These are phyloP conservation scores for Pythium utonaiense DNA, from an alignment of 352 stramenopile genomes.

Conservation along the genomic window DNA sequence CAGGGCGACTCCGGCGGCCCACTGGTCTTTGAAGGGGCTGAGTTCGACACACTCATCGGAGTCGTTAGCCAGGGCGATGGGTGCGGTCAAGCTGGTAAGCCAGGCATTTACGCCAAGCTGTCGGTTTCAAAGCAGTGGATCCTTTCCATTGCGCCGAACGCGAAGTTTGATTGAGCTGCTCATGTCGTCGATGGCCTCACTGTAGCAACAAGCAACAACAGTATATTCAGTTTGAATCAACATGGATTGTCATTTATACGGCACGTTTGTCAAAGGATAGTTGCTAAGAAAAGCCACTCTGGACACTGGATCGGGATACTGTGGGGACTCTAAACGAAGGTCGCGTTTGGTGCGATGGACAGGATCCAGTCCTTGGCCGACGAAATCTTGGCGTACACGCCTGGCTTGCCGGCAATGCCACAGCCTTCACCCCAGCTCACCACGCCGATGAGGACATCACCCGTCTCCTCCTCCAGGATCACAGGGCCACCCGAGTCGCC, in stretches of 20 bases:
- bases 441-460: conserved; percentile 45
- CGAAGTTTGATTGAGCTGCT: background rate
- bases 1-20: conserved; percentile 59
- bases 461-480: conserved; percentile 27
- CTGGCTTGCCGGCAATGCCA: conserved; percentile 39
- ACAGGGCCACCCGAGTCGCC: conserved; percentile 55
- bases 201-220: no score
- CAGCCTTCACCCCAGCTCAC: conserved; percentile 62
- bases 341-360: background rate
- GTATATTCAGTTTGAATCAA: no score
- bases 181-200: no score
- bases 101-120: conserved; percentile 53
- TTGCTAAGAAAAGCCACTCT: no score
- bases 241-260: no score
- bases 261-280: no score
- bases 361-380: conserved; percentile 39
- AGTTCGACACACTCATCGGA: conserved; percentile 36
- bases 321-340: background rate
- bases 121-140: conserved; percentile 46
- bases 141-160: background rate
- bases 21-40: conserved; percentile 30
- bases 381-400: conserved; percentile 54
- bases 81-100: conserved; percentile 41
- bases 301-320: no score
- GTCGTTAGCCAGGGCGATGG: conserved; percentile 62